phyloP scores from a whole-genome alignment of 164 flowering plant genomes.

The Piper longum region DNA sequence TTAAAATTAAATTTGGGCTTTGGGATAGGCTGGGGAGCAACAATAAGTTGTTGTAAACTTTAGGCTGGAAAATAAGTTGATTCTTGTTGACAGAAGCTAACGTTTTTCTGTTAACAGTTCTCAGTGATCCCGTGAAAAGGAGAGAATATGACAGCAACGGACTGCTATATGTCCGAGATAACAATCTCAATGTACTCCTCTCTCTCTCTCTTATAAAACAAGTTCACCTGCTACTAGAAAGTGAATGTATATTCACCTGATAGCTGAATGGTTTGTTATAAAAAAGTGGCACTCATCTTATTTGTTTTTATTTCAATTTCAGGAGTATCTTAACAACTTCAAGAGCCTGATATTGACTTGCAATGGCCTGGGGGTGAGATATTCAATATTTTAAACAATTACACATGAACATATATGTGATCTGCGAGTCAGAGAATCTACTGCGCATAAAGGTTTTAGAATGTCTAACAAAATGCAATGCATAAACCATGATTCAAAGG shows the following conservation, averaged over 20 bases:
- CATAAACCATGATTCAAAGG: too few relatives aligned
- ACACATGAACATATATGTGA: neutral
- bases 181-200: slow-evolving; percentile 38
- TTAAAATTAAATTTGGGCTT: too few relatives aligned
- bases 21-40: too few relatives aligned
- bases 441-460: too few relatives aligned
- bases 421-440: too few relatives aligned
- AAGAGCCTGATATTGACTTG: slow-evolving; percentile 86
- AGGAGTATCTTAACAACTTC: slow-evolving; percentile 77
- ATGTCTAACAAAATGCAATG: too few relatives aligned
- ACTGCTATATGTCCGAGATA: slow-evolving; percentile 36
- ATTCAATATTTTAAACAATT: slow-evolving; percentile 42
- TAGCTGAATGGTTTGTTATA: neutral
- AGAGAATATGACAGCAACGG: slow-evolving; percentile 67
- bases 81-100: too few relatives aligned
- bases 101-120: slow-evolving; percentile 33
- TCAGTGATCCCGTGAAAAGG: slow-evolving; percentile 67
- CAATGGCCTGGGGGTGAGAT: slow-evolving; percentile 79
- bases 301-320: slow-evolving; percentile 9
- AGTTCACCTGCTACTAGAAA: neutral
- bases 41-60: too few relatives aligned
- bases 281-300: neutral
- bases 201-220: neutral
- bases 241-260: neutral
- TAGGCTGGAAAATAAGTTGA: too few relatives aligned